A percentile compares a stretch with the other conserved stretches of the same genome.
These are phyloP conservation scores for Lipomyces anomalus DNA, from an alignment of 805 yeast species.

Conservation along the genomic window DNA sequence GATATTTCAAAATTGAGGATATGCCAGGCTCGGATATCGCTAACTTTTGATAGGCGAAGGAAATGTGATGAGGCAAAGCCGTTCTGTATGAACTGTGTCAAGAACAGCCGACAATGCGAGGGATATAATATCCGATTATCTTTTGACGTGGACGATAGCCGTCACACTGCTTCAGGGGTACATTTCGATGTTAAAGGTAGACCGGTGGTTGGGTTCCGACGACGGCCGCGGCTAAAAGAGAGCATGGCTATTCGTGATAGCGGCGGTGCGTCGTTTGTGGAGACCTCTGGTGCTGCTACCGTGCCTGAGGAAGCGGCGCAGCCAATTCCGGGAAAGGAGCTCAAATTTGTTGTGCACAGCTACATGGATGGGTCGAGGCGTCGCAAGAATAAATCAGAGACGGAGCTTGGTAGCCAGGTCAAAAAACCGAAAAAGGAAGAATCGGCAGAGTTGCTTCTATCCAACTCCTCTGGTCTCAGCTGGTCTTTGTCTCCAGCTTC, in stretches of 20 bases:
- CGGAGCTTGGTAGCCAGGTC: not conserved
- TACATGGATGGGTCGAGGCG: slow-evolving; percentile 12
- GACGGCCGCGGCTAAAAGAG: slow-evolving; percentile 22
- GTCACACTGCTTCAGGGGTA: slow-evolving; percentile 18
- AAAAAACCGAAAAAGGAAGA: not conserved
- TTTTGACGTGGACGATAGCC: slow-evolving; percentile 24
- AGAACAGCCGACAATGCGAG: slow-evolving; percentile 25
- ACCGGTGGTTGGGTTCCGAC: slow-evolving; percentile 22
- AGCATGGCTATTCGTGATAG: slow-evolving; percentile 2
- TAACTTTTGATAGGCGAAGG: no score
- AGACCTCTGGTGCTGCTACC: not conserved
- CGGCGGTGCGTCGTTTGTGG: not conserved
- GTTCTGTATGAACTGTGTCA: slow-evolving; percentile 45
- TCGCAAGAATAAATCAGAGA: slow-evolving; percentile 7
- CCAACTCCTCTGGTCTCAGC: no score
- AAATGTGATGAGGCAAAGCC: slow-evolving; percentile 64
- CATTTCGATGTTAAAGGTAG: slow-evolving; percentile 21
- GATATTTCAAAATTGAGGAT: not conserved
- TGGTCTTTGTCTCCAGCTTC: not conserved
- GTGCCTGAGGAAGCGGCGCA: not conserved
- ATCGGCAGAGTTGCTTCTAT: no score
- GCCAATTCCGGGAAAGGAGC: slow-evolving; percentile 7
- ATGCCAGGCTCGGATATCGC: no score
- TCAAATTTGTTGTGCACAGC: slow-evolving; percentile 20
- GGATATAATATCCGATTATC: slow-evolving; percentile 25